A percentile compares a stretch with the other conserved stretches of the same genome.
Conservation (phyloP, 169 alveolate genomes). For the Toxoplasma gondii region DNA sequence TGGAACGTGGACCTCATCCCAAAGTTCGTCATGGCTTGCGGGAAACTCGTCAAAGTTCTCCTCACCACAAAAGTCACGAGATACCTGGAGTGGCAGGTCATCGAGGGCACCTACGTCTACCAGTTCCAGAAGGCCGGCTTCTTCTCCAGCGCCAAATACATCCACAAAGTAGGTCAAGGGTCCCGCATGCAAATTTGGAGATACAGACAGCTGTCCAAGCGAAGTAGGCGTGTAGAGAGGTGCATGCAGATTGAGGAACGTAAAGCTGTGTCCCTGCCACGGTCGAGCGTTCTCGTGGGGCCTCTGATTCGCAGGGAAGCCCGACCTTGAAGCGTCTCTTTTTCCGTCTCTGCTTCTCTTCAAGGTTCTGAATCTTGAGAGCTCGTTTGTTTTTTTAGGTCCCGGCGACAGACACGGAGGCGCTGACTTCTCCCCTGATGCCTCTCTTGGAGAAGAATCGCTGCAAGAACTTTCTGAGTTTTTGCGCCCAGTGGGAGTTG, state of each 20-base stretch:
- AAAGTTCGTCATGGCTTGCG: constrained; percentile 97
- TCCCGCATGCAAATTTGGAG: neutral
- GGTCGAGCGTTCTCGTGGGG: too few species aligned
- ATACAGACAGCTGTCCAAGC: neutral
- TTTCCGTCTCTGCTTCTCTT: too few species aligned
- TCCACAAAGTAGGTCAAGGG: constrained; percentile 84
- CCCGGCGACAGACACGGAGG: constrained; percentile 98
- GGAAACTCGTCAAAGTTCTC: constrained; percentile 95
- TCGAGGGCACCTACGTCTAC: constrained; percentile 91
- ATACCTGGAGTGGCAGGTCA: constrained; percentile 96
- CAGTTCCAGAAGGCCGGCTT: constrained; percentile 96
- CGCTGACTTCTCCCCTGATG: constrained; percentile 94
- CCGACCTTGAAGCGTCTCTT: too few species aligned
- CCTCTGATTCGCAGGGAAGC: too few species aligned
- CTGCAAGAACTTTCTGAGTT: constrained; percentile 94
- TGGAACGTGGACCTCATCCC: constrained; percentile 99
- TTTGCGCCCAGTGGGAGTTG: constrained; percentile 82
- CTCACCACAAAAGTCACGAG: constrained; percentile 95
- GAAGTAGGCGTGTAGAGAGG: neutral
- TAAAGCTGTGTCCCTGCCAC: too few species aligned
- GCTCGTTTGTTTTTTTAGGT: constrained; percentile 73
- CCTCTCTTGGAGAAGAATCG: constrained; percentile 97
- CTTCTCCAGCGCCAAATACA: constrained; percentile 91
- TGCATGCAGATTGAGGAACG: too few species aligned
- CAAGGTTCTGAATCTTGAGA: too few species aligned